Percentiles rank a stretch among this genome's conserved stretches.
Evolutionary conservation across 1,139 yeast species (phyloP).

Genomic region (Candida sp.): DNA sequence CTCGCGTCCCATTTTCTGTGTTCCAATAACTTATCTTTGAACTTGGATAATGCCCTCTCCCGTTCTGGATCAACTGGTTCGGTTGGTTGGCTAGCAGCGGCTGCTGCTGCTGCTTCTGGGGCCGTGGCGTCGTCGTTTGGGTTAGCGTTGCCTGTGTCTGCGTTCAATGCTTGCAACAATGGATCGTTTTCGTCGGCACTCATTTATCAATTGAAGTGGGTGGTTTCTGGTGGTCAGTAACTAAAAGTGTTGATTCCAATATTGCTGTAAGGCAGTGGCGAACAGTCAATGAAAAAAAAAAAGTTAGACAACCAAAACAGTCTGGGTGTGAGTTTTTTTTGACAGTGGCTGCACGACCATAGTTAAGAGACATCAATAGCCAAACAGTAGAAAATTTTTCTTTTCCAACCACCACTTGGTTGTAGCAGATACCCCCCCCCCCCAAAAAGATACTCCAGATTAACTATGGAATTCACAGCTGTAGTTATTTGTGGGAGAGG

Average conservation of each 20-base stretch:
- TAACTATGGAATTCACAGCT: constrained; percentile 90
- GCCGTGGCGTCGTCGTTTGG: background rate
- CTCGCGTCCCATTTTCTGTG: constrained; percentile 97
- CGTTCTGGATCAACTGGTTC: constrained; percentile 77
- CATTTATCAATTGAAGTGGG: constrained; percentile 27
- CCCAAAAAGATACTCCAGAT: background rate
- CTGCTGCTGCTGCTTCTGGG: constrained; percentile 16
- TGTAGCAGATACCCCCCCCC: background rate
- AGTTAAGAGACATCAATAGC: background rate
- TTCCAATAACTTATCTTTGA: constrained; percentile 86
- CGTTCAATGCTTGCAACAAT: constrained; percentile 69
- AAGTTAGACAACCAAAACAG: background rate
- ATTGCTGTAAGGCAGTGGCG: background rate
- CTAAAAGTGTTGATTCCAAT: background rate
- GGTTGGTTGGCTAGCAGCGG: constrained; percentile 27
- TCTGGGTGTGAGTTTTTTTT: background rate
- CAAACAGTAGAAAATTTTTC: constrained; percentile 2
- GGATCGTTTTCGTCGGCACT: constrained; percentile 73
- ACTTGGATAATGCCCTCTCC: constrained; percentile 76
- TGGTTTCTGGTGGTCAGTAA: background rate
- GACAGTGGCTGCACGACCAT: background rate
- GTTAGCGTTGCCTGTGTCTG: constrained; percentile 32
- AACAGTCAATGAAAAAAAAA: background rate
- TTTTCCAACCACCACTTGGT: background rate
- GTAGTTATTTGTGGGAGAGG: constrained; percentile 91